phyloP scores from a whole-genome alignment of 768 basidiomycete species.

The Tubosaeta sp. region DNA sequence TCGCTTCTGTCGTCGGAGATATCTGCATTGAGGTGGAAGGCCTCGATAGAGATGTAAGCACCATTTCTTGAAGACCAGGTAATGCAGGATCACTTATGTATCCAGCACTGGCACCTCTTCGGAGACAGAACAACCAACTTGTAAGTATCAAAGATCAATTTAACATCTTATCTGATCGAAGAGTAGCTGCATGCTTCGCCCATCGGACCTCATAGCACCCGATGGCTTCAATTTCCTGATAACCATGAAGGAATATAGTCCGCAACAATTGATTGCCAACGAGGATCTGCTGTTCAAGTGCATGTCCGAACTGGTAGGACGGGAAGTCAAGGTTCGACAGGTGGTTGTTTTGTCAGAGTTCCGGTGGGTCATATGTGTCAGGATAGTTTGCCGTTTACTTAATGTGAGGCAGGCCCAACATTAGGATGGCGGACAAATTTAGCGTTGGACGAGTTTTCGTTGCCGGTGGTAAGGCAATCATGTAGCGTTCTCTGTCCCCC shows the following conservation, averaged over 20 bases:
- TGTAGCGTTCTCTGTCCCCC: not conserved
- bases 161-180: not conserved
- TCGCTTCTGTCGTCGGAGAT: constrained; percentile 33
- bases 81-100: not conserved
- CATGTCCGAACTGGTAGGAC: constrained; percentile 27
- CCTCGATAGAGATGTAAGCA: constrained; percentile 23
- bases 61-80: not conserved
- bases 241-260: constrained; percentile 2
- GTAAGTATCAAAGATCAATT: not conserved
- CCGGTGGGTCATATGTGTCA: constrained; percentile 20
- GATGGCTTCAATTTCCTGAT: constrained; percentile 21
- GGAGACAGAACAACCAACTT: constrained; percentile 4
- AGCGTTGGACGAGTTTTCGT: constrained; percentile 42
- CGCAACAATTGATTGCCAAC: constrained; percentile 15
- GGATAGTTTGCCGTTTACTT: constrained; percentile 1
- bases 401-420: constrained; percentile 36
- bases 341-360: constrained; percentile 25
- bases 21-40: constrained; percentile 30
- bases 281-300: constrained; percentile 26
- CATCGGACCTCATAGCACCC: constrained; percentile 15
- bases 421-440: constrained; percentile 45
- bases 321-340: constrained; percentile 31
- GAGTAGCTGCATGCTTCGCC: constrained; percentile 8
- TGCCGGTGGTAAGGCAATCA: constrained; percentile 35
- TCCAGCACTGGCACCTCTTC: constrained; percentile 23